Evolutionary conservation across 257 asterid species (phyloP).

Genomic region (Marsdenia floribunda): DNA sequence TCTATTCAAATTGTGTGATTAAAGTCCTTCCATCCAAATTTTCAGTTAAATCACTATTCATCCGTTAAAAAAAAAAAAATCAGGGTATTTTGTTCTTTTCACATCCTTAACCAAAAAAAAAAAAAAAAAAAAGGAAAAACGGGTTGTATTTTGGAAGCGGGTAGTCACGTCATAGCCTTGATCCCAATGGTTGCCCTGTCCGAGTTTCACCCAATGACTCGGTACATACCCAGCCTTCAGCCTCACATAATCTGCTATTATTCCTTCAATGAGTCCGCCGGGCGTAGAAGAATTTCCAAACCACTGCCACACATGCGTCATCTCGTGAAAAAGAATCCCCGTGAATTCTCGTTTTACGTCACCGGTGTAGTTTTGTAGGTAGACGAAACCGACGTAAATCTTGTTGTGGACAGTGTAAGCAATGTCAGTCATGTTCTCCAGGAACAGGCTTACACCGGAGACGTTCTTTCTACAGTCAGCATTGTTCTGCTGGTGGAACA

Average conservation of each 20-base stretch:
- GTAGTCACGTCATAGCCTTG: constrained; percentile 8
- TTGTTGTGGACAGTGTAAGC: neutral
- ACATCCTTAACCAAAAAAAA: too few relatives aligned
- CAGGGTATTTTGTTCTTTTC: too few relatives aligned
- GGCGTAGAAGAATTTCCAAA: constrained; percentile 44
- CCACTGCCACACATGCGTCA: constrained; percentile 65
- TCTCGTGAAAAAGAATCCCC: constrained; percentile 54
- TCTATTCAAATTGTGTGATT: too few relatives aligned
- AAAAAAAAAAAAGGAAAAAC: too few relatives aligned
- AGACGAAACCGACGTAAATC: neutral
- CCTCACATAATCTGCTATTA: constrained; percentile 64
- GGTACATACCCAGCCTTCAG: constrained; percentile 46
- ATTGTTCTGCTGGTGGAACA: constrained; percentile 1
- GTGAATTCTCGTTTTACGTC: constrained; percentile 36
- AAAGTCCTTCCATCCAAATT: too few relatives aligned
- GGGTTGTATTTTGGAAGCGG: too few relatives aligned
- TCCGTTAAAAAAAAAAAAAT: too few relatives aligned
- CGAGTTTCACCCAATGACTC: constrained; percentile 48
- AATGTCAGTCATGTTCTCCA: neutral
- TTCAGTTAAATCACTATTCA: too few relatives aligned
- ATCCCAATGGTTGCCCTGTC: constrained; percentile 22
- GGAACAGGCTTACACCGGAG: neutral
- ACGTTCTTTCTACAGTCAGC: neutral
- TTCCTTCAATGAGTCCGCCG: constrained; percentile 44
- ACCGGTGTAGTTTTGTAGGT: constrained; percentile 20